These are phyloP conservation scores for Microstegium vimineum DNA, from an alignment of 176 grass and related monocot genomes.

Conservation along the genomic window DNA sequence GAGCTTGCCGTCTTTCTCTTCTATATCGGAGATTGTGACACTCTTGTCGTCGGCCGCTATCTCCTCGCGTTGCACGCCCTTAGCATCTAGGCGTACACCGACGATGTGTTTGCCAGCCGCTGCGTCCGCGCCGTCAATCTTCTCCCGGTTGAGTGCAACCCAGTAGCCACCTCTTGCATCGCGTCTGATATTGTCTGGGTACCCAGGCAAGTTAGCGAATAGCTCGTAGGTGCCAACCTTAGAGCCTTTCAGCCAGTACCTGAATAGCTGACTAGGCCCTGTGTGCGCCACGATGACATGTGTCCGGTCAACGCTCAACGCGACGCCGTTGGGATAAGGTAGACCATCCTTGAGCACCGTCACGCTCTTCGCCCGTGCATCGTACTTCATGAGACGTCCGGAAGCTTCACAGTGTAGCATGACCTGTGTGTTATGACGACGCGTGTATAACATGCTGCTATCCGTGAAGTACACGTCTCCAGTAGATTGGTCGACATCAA, in stretches of 20 bases:
- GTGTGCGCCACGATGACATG: background rate
- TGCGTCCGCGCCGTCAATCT: background rate
- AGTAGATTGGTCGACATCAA: background rate
- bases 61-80: too few species aligned
- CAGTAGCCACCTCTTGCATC: background rate
- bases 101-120: too few species aligned
- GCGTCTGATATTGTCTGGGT: background rate
- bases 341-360: background rate
- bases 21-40: too few species aligned
- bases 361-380: background rate
- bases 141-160: slow-evolving; percentile 7
- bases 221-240: background rate
- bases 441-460: background rate
- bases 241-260: background rate
- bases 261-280: background rate
- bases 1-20: too few species aligned
- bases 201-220: background rate
- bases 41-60: too few species aligned
- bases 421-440: background rate
- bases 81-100: too few species aligned
- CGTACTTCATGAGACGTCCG: background rate
- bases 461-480: background rate
- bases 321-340: background rate
- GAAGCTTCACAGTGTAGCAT: background rate
- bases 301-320: background rate